Evolutionary conservation across 768 basidiomycete species (phyloP).

Genomic region (Pluteus cervinus): DNA sequence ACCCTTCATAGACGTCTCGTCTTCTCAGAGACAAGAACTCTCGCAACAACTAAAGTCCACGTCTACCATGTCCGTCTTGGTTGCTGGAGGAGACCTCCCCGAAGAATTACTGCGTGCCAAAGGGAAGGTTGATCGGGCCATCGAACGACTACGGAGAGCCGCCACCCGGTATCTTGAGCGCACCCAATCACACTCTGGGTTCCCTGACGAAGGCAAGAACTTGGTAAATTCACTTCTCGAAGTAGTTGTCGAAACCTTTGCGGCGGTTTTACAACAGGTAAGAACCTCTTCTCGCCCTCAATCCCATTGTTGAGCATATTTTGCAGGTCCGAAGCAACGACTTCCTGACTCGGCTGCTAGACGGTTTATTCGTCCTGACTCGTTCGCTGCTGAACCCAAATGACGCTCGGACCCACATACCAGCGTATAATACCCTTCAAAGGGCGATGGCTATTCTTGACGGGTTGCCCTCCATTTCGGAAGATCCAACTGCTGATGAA

Average conservation of each 20-base stretch:
- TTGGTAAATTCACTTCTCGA: constrained; percentile 26
- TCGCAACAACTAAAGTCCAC: too few species aligned
- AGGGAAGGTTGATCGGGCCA: constrained; percentile 51
- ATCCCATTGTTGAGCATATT: constrained; percentile 3
- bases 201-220: constrained; percentile 8
- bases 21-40: too few species aligned
- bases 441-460: constrained; percentile 32
- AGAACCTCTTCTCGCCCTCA: constrained; percentile 3
- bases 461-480: constrained; percentile 9
- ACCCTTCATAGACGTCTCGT: constrained; percentile 11
- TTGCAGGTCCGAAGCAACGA: constrained; percentile 8
- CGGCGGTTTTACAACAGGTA: constrained; percentile 24
- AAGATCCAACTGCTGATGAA: constrained; percentile 10
- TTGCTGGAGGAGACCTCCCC: constrained; percentile 9
- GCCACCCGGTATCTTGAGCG: too few species aligned
- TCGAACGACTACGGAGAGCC: constrained; percentile 55
- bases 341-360: constrained; percentile 34
- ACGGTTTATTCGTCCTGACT: constrained; percentile 51
- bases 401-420: constrained; percentile 40
- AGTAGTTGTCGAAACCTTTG: constrained; percentile 25
- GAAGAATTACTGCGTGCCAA: constrained; percentile 32
- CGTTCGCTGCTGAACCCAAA: constrained; percentile 32
- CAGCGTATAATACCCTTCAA: constrained; percentile 40
- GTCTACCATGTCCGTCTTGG: constrained; percentile 11
- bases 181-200: constrained; percentile 2